Evolutionary conservation across 768 basidiomycete genomes (phyloP).

Genomic region (Suillus discolor): DNA sequence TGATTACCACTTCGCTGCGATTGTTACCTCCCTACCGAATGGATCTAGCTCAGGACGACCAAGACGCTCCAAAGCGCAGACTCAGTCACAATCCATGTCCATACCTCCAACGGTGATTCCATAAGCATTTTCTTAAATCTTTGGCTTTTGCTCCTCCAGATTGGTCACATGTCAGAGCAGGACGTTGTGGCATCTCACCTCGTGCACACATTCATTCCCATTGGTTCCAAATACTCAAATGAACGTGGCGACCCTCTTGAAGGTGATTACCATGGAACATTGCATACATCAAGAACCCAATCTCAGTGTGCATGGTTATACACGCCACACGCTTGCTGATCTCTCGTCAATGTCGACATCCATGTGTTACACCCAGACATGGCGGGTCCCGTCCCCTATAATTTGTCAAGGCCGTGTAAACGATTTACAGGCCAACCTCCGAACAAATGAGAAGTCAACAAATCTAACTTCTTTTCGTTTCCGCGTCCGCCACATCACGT

Average conservation of each 20-base stretch:
- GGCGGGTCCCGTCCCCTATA: background rate
- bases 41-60: background rate
- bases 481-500: background rate
- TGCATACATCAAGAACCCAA: background rate
- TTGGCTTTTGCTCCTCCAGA: background rate
- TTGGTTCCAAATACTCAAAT: background rate
- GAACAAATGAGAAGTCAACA: background rate
- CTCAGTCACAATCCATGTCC: background rate
- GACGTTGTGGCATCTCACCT: background rate
- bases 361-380: background rate
- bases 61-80: background rate
- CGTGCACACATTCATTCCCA: background rate
- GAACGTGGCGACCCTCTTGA: constrained; percentile 1
- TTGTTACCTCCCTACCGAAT: background rate
- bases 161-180: background rate
- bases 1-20: background rate
- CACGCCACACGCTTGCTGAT: background rate
- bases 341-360: background rate
- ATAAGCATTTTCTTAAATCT: no score
- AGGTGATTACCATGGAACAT: background rate
- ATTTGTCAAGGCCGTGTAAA: background rate
- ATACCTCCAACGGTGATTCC: background rate
- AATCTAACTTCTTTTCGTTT: background rate
- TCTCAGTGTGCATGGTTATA: background rate
- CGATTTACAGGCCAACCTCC: background rate